Conservation (phyloP, 108 stramenopile species). For the Skeletonema grethae region DNA sequence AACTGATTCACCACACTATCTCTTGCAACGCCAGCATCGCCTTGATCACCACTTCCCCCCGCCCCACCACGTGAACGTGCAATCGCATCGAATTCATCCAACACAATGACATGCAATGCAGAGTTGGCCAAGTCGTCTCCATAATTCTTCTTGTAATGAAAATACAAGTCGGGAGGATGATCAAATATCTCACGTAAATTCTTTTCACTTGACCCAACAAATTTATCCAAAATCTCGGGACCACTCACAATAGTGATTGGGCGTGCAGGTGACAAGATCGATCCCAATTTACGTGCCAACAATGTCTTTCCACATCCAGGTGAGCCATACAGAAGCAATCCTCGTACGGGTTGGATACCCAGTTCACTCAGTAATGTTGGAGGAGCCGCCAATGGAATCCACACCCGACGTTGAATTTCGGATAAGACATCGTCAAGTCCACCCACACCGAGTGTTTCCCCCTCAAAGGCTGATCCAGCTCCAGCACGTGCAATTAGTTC, state of each 20-base stretch:
- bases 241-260: conserved; percentile 85
- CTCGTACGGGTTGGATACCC: conserved; percentile 81
- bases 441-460: conserved; percentile 73
- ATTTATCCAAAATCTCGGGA: conserved; percentile 90
- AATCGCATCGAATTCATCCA: conserved; percentile 97
- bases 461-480: conserved; percentile 70
- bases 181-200: conserved; percentile 85
- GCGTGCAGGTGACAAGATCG: conserved; percentile 72
- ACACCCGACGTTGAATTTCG: conserved; percentile 78
- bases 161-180: conserved; percentile 78
- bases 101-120: conserved; percentile 77
- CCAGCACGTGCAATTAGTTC: conserved; percentile 78
- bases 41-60: conserved; percentile 75
- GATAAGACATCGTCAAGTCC: conserved; percentile 84
- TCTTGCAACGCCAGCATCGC: conserved; percentile 92
- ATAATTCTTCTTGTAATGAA: conserved; percentile 61
- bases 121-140: conserved; percentile 56
- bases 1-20: conserved; percentile 77
- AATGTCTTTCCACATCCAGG: conserved; percentile 86
- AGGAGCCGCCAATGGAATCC: conserved; percentile 87
- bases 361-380: conserved; percentile 71
- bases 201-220: conserved; percentile 85
- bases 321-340: conserved; percentile 76
- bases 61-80: conserved; percentile 76
- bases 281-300: conserved; percentile 71